phyloP scores from a whole-genome alignment of 331 rosid species.

The Telfairia occidentalis region DNA sequence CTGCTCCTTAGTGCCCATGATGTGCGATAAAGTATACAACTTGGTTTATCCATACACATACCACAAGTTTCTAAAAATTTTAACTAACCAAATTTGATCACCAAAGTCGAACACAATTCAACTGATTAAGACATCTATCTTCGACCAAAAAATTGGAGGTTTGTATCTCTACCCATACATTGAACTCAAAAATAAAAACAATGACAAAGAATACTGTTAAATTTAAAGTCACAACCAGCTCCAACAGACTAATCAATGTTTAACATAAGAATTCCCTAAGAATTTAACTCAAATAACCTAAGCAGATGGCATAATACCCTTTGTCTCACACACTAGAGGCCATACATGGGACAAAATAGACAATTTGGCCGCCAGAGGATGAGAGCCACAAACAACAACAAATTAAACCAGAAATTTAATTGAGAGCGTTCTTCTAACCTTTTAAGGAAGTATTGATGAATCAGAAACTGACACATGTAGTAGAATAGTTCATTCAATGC shows the following conservation, averaged over 20 bases:
- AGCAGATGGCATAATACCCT: background rate
- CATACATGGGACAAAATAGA: background rate
- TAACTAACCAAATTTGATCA: too few relatives aligned
- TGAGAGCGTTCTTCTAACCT: background rate
- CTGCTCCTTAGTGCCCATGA: too few relatives aligned
- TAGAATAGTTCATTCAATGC: slow-evolving; percentile 4
- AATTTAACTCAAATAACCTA: background rate
- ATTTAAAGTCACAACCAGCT: too few relatives aligned
- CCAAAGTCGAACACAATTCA: too few relatives aligned
- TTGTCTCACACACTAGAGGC: background rate
- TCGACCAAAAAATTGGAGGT: too few relatives aligned
- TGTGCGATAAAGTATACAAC: too few relatives aligned
- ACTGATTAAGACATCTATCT: too few relatives aligned
- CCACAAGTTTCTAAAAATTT: too few relatives aligned
- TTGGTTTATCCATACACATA: too few relatives aligned
- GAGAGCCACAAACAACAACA: background rate
- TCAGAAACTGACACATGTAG: background rate
- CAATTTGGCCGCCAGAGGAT: background rate
- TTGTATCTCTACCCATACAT: too few relatives aligned
- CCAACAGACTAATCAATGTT: background rate
- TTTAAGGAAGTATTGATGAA: background rate
- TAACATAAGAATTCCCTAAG: background rate
- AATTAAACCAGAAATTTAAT: background rate
- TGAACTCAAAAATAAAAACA: too few relatives aligned
- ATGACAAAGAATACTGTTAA: too few relatives aligned